These are phyloP conservation scores for Psophocarpus tetragonolobus DNA, from an alignment of 306 rosid genomes.

Conservation along the genomic window DNA sequence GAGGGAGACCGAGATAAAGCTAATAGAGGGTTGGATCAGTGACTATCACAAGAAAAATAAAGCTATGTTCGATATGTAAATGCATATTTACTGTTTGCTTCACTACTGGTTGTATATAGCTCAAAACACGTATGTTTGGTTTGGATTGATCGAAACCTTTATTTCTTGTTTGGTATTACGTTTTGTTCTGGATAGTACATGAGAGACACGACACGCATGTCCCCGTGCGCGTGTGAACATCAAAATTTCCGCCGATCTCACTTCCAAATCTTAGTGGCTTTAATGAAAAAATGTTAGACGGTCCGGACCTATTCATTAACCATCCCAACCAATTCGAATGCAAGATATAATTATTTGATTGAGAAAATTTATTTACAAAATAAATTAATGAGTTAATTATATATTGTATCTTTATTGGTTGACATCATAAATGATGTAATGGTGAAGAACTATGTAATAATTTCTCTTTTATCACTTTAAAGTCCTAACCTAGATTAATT, in stretches of 20 bases:
- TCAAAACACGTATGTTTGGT: constrained; percentile 1
- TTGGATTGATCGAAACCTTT: neutral
- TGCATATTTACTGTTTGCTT: neutral
- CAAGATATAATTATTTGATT: no score
- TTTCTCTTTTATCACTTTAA: no score
- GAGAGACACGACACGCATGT: neutral
- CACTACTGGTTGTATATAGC: neutral
- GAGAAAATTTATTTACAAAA: no score
- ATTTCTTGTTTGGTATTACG: neutral
- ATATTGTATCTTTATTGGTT: no score
- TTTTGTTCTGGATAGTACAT: neutral
- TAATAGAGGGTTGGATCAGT: constrained; percentile 71
- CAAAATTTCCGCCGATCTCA: neutral
- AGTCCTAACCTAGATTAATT: no score
- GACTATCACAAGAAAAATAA: constrained; percentile 45
- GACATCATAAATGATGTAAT: no score
- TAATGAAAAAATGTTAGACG: no score
- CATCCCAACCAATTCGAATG: no score
- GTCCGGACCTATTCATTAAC: no score
- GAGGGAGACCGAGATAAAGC: constrained; percentile 63
- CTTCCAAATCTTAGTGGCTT: neutral
- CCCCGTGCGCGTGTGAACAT: neutral
- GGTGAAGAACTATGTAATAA: no score
- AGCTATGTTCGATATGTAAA: constrained; percentile 36
- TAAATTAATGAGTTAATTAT: no score